phyloP scores from a whole-genome alignment of 2,329 filamentous ascomycete genomes.

The Paecilomyces variotii region DNA sequence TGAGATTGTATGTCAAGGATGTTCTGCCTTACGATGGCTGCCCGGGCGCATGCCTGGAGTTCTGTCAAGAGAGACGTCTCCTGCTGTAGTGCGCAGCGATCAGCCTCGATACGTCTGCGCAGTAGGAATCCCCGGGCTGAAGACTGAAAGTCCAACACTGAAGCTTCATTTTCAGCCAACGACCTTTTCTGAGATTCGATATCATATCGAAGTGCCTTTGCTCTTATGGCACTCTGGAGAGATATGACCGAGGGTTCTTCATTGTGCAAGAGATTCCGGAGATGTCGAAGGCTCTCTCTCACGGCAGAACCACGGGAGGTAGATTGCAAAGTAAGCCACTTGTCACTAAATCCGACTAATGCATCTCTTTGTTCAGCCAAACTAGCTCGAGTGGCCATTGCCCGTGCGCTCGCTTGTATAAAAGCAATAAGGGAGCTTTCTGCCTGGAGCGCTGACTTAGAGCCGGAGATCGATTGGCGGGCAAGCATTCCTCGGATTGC shows the following conservation, averaged over 20 bases:
- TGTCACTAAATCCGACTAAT: conserved; percentile 32
- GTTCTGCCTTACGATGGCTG: conserved; percentile 32
- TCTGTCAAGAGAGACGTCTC: conserved; percentile 23
- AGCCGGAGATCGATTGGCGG: conserved; percentile 19
- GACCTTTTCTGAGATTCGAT: conserved; percentile 25
- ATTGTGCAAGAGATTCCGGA: background rate
- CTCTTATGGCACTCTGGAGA: conserved; percentile 16
- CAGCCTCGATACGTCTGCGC: conserved; percentile 21
- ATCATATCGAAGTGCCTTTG: conserved; percentile 19
- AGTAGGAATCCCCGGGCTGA: conserved; percentile 37
- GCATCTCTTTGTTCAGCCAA: conserved; percentile 32
- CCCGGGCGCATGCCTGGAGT: conserved; percentile 34
- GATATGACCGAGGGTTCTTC: conserved; percentile 8
- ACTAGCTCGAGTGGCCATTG: conserved; percentile 28
- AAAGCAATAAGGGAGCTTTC: conserved; percentile 20
- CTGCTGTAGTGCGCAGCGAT: conserved; percentile 22
- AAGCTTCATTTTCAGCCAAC: conserved; percentile 36
- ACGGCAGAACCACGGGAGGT: conserved; percentile 32
- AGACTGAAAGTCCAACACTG: conserved; percentile 45
- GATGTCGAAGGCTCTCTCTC: conserved; percentile 14
- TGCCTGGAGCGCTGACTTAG: conserved; percentile 16
- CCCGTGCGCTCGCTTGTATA: conserved; percentile 29
- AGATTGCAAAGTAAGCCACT: conserved; percentile 40
- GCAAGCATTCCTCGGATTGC: conserved; percentile 45
- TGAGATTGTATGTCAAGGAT: conserved; percentile 54